These are phyloP conservation scores for Globisporangium mamillatum DNA, from an alignment of 352 stramenopile genomes.

Conservation along the genomic window DNA sequence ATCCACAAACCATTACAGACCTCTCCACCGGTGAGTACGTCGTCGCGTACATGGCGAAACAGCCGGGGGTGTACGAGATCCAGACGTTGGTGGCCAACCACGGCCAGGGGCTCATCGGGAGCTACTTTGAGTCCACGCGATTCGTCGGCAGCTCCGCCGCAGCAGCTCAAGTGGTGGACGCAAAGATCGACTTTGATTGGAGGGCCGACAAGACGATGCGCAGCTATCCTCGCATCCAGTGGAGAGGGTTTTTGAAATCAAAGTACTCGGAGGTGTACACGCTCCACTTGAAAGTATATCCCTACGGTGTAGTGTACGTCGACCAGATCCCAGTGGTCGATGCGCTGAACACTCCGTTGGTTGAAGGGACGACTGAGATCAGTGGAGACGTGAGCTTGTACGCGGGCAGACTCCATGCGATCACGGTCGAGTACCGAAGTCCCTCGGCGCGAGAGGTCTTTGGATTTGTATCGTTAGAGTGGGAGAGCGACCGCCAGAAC, in stretches of 20 bases:
- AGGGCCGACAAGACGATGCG: conserved; percentile 33
- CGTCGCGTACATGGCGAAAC: conserved; percentile 30
- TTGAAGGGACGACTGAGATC: conserved; percentile 9
- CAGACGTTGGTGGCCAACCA: conserved; percentile 35
- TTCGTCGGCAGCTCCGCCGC: conserved; percentile 15
- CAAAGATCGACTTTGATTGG: conserved; percentile 43
- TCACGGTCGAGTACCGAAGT: conserved; percentile 44
- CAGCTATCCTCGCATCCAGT: conserved; percentile 40
- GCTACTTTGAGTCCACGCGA: conserved; percentile 34
- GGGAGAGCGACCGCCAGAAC: conserved; percentile 28
- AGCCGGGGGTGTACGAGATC: conserved; percentile 43
- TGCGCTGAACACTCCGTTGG: conserved; percentile 25
- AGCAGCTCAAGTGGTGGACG: conserved; percentile 22
- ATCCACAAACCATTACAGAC: conserved; percentile 26
- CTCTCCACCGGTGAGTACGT: conserved; percentile 40
- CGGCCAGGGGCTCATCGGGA: conserved; percentile 26
- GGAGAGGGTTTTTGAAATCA: conserved; percentile 42
- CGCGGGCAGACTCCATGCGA: conserved; percentile 28
- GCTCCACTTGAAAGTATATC: conserved; percentile 27
- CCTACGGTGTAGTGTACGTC: conserved; percentile 31
- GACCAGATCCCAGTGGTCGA: conserved; percentile 34
- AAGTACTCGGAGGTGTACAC: conserved; percentile 42
- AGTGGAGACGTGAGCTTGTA: conserved; percentile 22
- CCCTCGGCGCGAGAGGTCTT: conserved; percentile 11
- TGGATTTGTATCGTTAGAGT: conserved; percentile 24